Percentiles rank a stretch among this genome's conserved stretches.
These are phyloP conservation scores for Akanthomyces uredinophilus DNA, from an alignment of 2,329 filamentous ascomycete genomes.

Conservation along the genomic window DNA sequence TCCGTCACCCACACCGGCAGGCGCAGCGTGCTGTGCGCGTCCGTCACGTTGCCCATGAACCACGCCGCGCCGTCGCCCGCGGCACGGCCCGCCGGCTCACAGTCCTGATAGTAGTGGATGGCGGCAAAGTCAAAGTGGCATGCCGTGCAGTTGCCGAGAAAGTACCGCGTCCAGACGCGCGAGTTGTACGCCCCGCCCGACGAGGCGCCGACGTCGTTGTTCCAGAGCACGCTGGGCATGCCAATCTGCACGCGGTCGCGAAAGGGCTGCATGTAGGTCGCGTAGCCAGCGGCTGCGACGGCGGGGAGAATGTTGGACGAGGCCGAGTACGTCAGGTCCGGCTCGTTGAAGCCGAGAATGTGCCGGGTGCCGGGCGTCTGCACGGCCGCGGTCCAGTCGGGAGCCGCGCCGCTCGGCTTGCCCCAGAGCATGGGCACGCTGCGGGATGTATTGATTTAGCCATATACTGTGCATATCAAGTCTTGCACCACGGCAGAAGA, in stretches of 20 bases:
- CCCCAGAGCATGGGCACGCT: slow-evolving; percentile 4
- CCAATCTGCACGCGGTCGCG: not conserved
- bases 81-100: not conserved
- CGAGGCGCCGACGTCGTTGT: not conserved
- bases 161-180: not conserved
- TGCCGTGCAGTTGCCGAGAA: not conserved
- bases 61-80: not conserved
- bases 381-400: not conserved
- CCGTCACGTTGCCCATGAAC: slow-evolving; percentile 1
- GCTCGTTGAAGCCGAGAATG: slow-evolving; percentile 5
- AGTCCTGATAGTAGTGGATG: slow-evolving; percentile 6
- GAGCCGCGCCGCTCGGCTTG: not conserved
- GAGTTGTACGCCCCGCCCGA: not conserved
- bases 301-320: not conserved
- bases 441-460: too few relatives aligned
- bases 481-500: not conserved
- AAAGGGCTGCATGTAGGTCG: not conserved
- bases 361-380: not conserved
- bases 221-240: not conserved
- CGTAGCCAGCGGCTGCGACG: not conserved
- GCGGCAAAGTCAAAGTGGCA: slow-evolving; percentile 3
- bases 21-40: not conserved
- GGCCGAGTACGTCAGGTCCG: not conserved
- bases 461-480: too few relatives aligned
- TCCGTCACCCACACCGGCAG: not conserved